These are phyloP conservation scores for Astrothelium subdiscretum DNA, from an alignment of 495 filamentous ascomycete species.

Conservation along the genomic window DNA sequence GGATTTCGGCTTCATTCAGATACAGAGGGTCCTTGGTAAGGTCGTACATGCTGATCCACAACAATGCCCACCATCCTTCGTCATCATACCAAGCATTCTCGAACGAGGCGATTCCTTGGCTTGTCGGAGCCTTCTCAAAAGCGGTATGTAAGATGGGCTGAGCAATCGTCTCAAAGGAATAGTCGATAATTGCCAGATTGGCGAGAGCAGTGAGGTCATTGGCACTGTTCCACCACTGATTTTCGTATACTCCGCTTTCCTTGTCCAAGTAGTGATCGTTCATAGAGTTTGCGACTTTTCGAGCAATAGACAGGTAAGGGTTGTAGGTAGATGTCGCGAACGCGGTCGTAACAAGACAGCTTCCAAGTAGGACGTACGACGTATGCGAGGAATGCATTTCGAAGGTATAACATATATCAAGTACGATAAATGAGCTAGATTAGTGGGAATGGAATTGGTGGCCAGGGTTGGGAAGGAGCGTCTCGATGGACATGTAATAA, in stretches of 20 bases:
- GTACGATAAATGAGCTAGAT: not conserved
- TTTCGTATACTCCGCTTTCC: conserved; percentile 18
- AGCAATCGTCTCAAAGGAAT: not conserved
- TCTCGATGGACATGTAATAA: too few species aligned
- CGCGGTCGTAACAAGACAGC: too few species aligned
- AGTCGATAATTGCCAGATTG: not conserved
- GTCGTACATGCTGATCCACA: conserved; percentile 25
- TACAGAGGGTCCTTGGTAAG: conserved; percentile 20
- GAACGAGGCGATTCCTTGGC: conserved; percentile 2
- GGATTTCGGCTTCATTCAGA: conserved; percentile 38
- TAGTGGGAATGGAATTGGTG: too few species aligned
- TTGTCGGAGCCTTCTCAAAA: not conserved
- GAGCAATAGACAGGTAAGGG: not conserved
- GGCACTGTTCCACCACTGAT: conserved; percentile 66
- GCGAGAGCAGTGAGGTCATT: conserved; percentile 45
- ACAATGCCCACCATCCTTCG: conserved; percentile 24
- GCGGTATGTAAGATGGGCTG: not conserved
- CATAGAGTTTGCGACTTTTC: not conserved
- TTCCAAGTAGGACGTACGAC: too few species aligned
- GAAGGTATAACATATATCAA: not conserved
- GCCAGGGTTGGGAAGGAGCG: too few species aligned
- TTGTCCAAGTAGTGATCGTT: conserved; percentile 16
- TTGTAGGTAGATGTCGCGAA: not conserved
- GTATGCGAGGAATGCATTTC: not conserved
- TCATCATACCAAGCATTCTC: conserved; percentile 29